Percentiles rank a stretch among this genome's conserved stretches.
Conservation (phyloP, 306 rosid species). For the Senna tora region DNA sequence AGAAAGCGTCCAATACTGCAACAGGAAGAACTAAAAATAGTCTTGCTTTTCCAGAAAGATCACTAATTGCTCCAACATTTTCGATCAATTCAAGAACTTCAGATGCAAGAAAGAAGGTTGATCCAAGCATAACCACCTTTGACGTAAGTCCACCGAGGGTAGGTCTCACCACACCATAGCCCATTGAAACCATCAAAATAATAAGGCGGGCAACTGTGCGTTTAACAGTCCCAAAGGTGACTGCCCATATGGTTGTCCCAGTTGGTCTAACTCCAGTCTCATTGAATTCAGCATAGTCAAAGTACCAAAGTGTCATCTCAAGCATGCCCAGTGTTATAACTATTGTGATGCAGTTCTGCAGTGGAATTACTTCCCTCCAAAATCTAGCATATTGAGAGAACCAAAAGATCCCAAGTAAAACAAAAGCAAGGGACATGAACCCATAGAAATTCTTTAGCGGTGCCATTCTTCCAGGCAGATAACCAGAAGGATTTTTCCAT, state of each 20-base stretch:
- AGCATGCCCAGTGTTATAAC: conserved; percentile 95
- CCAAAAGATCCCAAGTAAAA: conserved; percentile 89
- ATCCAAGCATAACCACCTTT: conserved; percentile 87
- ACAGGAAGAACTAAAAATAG: conserved; percentile 91
- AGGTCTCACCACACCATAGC: conserved; percentile 96
- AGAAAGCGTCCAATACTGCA: conserved; percentile 90
- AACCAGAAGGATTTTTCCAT: conserved; percentile 93
- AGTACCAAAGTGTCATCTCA: conserved; percentile 94
- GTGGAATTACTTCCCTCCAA: conserved; percentile 85
- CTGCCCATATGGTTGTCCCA: conserved; percentile 92
- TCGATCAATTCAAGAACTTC: conserved; percentile 95
- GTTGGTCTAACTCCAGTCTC: conserved; percentile 91
- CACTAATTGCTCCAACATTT: conserved; percentile 94
- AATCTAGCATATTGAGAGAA: conserved; percentile 87
- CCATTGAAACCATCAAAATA: conserved; percentile 89
- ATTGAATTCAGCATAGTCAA: conserved; percentile 90
- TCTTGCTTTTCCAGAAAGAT: conserved; percentile 94
- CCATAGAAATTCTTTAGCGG: conserved; percentile 86
- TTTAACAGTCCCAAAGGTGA: conserved; percentile 82
- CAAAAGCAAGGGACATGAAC: conserved; percentile 89
- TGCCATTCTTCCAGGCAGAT: conserved; percentile 98
- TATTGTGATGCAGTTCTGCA: conserved; percentile 91
- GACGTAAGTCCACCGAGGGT: conserved; percentile 96
- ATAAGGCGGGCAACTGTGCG: conserved; percentile 83
- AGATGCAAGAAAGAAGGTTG: conserved; percentile 89